Evolutionary conservation across 1,284 basidiomycete species (phyloP).

Genomic region (Irpex sp.): DNA sequence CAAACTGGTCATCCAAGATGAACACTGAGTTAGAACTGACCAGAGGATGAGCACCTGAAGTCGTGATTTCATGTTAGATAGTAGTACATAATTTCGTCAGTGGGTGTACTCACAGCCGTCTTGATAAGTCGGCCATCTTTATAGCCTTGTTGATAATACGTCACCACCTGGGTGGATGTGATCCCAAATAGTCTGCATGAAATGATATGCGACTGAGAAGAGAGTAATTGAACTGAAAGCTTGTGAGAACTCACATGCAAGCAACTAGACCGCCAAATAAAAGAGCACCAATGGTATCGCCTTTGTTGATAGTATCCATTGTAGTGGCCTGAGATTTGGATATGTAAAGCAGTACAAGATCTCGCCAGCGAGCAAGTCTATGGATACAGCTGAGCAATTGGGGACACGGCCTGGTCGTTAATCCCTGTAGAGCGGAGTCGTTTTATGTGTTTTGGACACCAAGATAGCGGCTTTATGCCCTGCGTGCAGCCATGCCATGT

Average conservation of each 20-base stretch:
- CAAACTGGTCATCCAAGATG: not conserved
- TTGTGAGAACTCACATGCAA: not conserved
- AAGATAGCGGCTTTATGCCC: no score
- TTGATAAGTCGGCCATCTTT: not conserved
- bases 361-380: no score
- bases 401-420: no score
- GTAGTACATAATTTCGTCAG: not conserved
- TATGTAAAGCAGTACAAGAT: no score
- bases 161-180: not conserved
- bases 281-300: not conserved
- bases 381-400: no score
- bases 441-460: no score
- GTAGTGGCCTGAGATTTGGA: no score
- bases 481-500: no score
- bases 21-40: not conserved
- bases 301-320: not conserved
- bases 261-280: slow-evolving; percentile 2
- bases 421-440: no score
- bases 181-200: slow-evolving; percentile 3
- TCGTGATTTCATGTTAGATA: not conserved
- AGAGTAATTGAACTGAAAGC: not conserved
- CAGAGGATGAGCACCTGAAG: not conserved
- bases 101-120: not conserved
- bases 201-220: not conserved
- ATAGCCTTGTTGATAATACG: not conserved